Percentiles rank a stretch among this genome's conserved stretches.
These are phyloP conservation scores for Lantana camara DNA, from an alignment of 257 asterid genomes.

Conservation along the genomic window DNA sequence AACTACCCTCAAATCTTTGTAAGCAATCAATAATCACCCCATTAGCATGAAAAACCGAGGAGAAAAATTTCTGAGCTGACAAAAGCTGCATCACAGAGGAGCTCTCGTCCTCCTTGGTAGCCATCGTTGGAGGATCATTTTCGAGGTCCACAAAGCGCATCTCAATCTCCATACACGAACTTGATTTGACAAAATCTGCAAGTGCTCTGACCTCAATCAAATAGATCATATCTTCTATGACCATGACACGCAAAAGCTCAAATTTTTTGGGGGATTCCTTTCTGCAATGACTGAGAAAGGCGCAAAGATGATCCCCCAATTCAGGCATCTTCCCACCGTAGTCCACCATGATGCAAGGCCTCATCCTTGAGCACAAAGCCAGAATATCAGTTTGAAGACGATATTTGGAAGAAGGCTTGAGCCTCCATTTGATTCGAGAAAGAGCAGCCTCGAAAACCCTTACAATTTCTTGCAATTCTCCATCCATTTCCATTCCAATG, in stretches of 20 bases:
- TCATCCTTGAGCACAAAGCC: conserved; percentile 79
- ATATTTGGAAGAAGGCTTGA: conserved; percentile 62
- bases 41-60: conserved; percentile 43
- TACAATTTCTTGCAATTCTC: conserved; percentile 41
- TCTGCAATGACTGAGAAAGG: conserved; percentile 60
- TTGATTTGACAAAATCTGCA: conserved; percentile 48
- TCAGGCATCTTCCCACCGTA: conserved; percentile 98
- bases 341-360: conserved; percentile 90
- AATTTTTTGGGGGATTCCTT: conserved; percentile 61
- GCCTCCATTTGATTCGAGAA: conserved; percentile 75
- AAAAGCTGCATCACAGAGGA: conserved; percentile 48
- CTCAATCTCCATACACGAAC: conserved; percentile 41
- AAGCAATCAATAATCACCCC: conserved; percentile 36
- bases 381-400: conserved; percentile 81
- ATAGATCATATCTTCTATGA: conserved; percentile 86
- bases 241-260: conserved; percentile 62
- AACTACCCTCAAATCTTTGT: conserved; percentile 25
- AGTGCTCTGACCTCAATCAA: conserved; percentile 55
- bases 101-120: conserved; percentile 37
- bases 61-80: conserved; percentile 66
- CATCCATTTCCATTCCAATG: conserved; percentile 35
- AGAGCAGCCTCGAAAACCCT: conserved; percentile 57
- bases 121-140: conserved; percentile 78
- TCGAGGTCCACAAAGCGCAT: conserved; percentile 63
- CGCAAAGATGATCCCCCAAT: conserved; percentile 67